Base-by-base conservation (phyloP, 257 asterid genomes). In the Oldenlandia corymbosa region DNA sequence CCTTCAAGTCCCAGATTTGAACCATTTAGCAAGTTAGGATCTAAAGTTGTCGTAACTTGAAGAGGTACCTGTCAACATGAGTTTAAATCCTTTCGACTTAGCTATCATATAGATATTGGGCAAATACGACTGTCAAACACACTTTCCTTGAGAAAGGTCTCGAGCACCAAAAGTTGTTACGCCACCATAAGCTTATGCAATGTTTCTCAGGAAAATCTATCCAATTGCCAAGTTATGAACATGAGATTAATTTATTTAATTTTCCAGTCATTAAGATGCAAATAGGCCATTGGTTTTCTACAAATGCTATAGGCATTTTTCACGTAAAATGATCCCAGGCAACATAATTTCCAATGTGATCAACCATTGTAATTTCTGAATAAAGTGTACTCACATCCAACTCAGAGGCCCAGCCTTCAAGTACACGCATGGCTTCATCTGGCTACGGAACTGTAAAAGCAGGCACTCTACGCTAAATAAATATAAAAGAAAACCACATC, bases 1-100 rank as follows among this genome's bases (percentile, higher is more conserved):
- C 99, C 99, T 65, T 81, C 94, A 27, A 93, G 96, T 65, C 99
- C 97, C 68, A 93, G 96, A 79, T 84, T 83, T 65, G 59, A 53
- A 61, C 89, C 84, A 66, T 88, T 80, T 63, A 89, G 80, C 58
- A 83, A 78, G 67, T 73, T 71, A 43, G 92, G 84, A 78, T 90
- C 91, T 75, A 87, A 67, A 32, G 96, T 94, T 41, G 85, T 78
- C 56, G 83, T 91, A 69, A 86, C 84, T 83, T 90, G 84, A 78
- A 93, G 95, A 77, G 73, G 77, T 71, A 93, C 92, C 99, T 93
- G 76, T 62, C 42, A 26, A 68, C 71, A 65, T 50, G 27, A 82
- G 43, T 24, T 36, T 27, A 53, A 43, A 2, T 7, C 41, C n/a
- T 45, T 70, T 69, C 48, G 7, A 45, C 58, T 62, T 37, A 43